phyloP scores from a whole-genome alignment of 306 rosid genomes.

The Biancaea sappan region DNA sequence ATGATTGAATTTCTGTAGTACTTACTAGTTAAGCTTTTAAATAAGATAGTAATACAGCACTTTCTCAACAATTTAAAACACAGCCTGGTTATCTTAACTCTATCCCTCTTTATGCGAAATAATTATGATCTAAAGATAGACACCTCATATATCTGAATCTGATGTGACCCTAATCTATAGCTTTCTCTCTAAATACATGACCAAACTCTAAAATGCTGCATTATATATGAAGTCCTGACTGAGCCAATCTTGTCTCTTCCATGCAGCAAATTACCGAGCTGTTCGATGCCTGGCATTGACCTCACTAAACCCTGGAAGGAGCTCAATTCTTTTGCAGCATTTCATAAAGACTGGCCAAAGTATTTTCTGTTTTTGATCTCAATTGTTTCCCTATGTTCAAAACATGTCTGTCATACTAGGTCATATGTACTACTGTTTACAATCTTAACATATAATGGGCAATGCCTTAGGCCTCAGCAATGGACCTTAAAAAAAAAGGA shows the following conservation, averaged over 20 bases:
- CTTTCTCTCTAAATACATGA: background rate
- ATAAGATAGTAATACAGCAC: conserved; percentile 15
- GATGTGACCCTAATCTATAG: background rate
- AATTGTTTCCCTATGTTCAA: conserved; percentile 13
- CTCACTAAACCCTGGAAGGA: conserved; percentile 80
- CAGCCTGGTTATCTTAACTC: background rate
- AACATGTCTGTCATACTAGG: background rate
- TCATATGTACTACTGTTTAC: background rate
- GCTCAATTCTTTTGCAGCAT: conserved; percentile 76
- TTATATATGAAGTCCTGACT: conserved; percentile 17
- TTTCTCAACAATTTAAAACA: background rate
- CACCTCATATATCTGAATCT: background rate
- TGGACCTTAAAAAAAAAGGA: background rate
- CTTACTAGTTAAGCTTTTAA: background rate
- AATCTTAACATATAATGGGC: conserved; percentile 7
- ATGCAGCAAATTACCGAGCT: conserved; percentile 87
- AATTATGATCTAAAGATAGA: conserved; percentile 16
- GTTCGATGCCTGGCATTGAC: conserved; percentile 79
- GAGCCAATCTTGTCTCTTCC: conserved; percentile 2
- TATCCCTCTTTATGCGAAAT: too few species aligned
- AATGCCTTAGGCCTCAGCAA: background rate
- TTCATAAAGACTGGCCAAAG: conserved; percentile 74
- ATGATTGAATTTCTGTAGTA: background rate
- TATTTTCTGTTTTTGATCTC: conserved; percentile 41
- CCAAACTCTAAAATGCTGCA: conserved; percentile 6